These are phyloP conservation scores for Nemania sp. DNA, from an alignment of 2,329 filamentous ascomycete species.

Conservation along the genomic window DNA sequence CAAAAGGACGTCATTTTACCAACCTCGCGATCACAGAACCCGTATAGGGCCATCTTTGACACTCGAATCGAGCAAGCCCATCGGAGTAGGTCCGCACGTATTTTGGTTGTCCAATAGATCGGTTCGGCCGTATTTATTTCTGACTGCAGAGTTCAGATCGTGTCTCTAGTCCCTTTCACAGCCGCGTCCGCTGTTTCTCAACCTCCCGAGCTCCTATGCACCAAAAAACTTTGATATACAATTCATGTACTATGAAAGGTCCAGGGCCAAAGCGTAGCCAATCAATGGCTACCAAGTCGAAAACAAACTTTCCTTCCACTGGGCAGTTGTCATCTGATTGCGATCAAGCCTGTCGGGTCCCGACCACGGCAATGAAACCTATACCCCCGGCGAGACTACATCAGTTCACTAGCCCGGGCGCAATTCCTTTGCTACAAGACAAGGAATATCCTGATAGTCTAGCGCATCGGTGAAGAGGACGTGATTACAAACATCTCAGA, in stretches of 20 bases:
- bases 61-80: not conserved
- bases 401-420: not conserved
- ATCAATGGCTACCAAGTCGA: constrained; percentile 5
- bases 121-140: not conserved
- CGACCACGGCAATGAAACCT: constrained; percentile 5
- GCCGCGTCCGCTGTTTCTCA: constrained; percentile 6
- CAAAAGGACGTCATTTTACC: not conserved
- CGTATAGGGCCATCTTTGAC: constrained; percentile 1
- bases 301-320: constrained; percentile 16
- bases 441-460: constrained; percentile 2
- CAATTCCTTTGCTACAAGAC: constrained; percentile 2
- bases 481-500: not conserved
- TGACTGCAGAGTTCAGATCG: constrained; percentile 12
- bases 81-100: no score
- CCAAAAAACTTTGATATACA: constrained; percentile 13
- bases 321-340: constrained; percentile 23
- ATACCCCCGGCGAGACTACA: constrained; percentile 4
- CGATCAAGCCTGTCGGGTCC: constrained; percentile 10
- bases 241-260: constrained; percentile 16
- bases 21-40: not conserved
- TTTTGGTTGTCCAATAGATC: not conserved
- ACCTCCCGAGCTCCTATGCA: constrained; percentile 17
- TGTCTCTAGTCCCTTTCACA: constrained; percentile 1
- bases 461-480: not conserved
- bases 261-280: constrained; percentile 17